Evolutionary conservation across 2,329 filamentous ascomycete genomes (phyloP).

Genomic region (Pseudopithomyces chartarum): DNA sequence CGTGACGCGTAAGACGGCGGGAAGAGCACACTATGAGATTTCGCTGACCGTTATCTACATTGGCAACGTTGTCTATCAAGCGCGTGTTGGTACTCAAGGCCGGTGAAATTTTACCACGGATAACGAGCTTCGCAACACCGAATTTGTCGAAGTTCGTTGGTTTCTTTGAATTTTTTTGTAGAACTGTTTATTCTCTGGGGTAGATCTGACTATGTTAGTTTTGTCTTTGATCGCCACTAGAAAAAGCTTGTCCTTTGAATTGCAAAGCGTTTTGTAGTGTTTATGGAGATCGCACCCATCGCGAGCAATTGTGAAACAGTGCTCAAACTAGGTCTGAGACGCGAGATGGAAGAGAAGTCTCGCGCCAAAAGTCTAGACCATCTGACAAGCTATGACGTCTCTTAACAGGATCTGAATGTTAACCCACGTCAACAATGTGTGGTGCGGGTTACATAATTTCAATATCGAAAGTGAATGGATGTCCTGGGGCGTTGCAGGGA

Average conservation of each 20-base stretch:
- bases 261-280: background rate
- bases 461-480: background rate
- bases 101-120: too few relatives aligned
- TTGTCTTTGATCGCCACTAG: background rate
- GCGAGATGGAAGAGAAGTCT: background rate
- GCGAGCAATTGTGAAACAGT: background rate
- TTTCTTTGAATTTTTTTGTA: too few relatives aligned
- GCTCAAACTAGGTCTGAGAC: constrained; percentile 4
- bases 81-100: background rate
- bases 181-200: background rate
- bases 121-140: too few relatives aligned
- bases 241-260: background rate
- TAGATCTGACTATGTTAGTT: background rate
- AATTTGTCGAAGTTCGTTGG: too few relatives aligned
- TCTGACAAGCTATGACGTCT: background rate
- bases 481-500: background rate
- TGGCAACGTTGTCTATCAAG: too few relatives aligned
- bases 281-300: background rate
- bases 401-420: background rate
- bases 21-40: background rate
- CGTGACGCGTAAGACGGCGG: constrained; percentile 6
- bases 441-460: background rate
- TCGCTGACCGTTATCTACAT: background rate
- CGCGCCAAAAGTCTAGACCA: background rate
- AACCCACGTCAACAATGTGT: background rate